phyloP scores from a whole-genome alignment of 2,329 filamentous ascomycete species.

The Knufia fluminis region DNA sequence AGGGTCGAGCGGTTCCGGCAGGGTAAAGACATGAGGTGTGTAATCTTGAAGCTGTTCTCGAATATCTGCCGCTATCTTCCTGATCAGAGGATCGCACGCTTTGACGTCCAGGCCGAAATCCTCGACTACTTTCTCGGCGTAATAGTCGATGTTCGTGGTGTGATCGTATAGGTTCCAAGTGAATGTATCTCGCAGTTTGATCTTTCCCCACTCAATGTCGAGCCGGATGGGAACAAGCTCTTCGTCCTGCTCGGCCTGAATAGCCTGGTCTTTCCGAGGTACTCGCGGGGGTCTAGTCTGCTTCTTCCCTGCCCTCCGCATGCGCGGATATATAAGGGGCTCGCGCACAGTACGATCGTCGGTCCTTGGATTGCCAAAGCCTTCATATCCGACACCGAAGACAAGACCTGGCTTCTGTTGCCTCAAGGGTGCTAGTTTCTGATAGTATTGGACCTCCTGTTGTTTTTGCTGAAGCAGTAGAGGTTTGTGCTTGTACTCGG shows the following conservation, averaged over 20 bases:
- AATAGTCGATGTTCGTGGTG: slow-evolving; percentile 66
- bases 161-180: slow-evolving; percentile 97
- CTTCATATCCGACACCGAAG: slow-evolving; percentile 68
- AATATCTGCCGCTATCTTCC: slow-evolving; percentile 61
- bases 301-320: slow-evolving; percentile 67
- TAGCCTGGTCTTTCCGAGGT: slow-evolving; percentile 67
- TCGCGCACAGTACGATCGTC: slow-evolving; percentile 53
- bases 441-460: slow-evolving; percentile 62
- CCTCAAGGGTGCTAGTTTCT: slow-evolving; percentile 51
- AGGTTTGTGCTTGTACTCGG: slow-evolving; percentile 45
- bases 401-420: slow-evolving; percentile 49
- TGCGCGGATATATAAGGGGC: slow-evolving; percentile 68
- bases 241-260: slow-evolving; percentile 83
- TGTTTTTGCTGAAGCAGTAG: slow-evolving; percentile 54
- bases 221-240: slow-evolving; percentile 84
- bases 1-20: slow-evolving; percentile 83
- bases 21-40: slow-evolving; percentile 81
- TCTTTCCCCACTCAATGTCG: slow-evolving; percentile 91
- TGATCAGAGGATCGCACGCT: slow-evolving; percentile 44
- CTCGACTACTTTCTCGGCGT: slow-evolving; percentile 82
- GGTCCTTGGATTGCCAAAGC: slow-evolving; percentile 80
- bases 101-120: slow-evolving; percentile 71
- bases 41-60: slow-evolving; percentile 87
- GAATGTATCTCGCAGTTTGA: slow-evolving; percentile 92
- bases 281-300: slow-evolving; percentile 65